Base-by-base conservation (phyloP, 495 filamentous ascomycete species). In the Neurospora sp. region DNA sequence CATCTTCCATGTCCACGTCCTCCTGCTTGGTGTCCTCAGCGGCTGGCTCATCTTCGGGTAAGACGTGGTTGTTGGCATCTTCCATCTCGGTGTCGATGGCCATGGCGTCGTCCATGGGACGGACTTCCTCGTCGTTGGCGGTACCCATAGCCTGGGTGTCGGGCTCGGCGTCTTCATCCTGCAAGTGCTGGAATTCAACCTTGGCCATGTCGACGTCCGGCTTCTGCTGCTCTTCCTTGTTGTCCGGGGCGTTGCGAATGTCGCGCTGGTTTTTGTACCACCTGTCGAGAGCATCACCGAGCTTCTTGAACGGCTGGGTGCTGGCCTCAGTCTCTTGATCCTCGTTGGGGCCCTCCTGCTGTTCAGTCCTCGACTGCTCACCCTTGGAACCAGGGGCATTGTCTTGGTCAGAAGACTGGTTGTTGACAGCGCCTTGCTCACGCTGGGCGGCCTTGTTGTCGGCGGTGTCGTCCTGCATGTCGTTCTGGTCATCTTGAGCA, bases 101-200 rank as follows among this genome's bases (percentile, higher is more conserved):
- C 87, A 93, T 93, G 69, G 89, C 90, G 74, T 96, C 90, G 74
- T 98, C 93, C 72, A 98, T 84, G 4, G 92, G 89, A 73, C 88
- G 86, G 14, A 91, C 90, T 81, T 98, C 93, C 20, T 98, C 94
- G 75, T 97, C 90, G 4, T 87, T 92, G 3, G 96, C 93, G 72
- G 92, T 89, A 27, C 96, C 96, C 62, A 99, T 85, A 70, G 96
- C 96, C 81, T 99, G 96, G 0, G 93, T 89, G 80, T 98, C 94
- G 14, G 91, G 89, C 69, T 89, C 84, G 54, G 91, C 88, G 59
- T 94, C 88, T 71, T 97, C 92, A 75, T 97, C 90, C 73, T 89
- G 90, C 11, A 99, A 85, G 81, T 99, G 95, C 77, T 98, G 93
- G 79, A 97, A 97, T 76, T 96, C 93, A 16, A 81, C 81, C 42